Percentiles rank a stretch among this genome's conserved stretches.
Conservation (phyloP, 805 yeast species). For the Millerozyma acaciae region DNA sequence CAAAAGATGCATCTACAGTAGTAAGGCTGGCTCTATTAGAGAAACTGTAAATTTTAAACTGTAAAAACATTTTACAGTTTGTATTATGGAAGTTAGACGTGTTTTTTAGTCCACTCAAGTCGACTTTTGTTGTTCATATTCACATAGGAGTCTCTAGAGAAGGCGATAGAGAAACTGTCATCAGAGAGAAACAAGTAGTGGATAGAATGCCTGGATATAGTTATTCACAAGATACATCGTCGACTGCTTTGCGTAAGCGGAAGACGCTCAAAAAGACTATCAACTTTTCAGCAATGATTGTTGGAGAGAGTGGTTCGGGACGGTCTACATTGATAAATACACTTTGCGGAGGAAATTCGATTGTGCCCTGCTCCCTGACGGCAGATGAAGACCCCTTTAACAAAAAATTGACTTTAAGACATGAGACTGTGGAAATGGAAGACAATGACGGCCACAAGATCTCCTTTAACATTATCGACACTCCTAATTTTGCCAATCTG, state of each 20-base stretch:
- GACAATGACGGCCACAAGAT: constrained; percentile 85
- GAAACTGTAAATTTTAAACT: too few species aligned
- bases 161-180: too few species aligned
- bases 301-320: constrained; percentile 85
- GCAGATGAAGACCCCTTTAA: constrained; percentile 51
- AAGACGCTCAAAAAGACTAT: constrained; percentile 79
- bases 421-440: constrained; percentile 78
- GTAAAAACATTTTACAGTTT: too few species aligned
- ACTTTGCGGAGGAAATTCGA: constrained; percentile 76
- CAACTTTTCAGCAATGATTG: constrained; percentile 81
- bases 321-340: constrained; percentile 92
- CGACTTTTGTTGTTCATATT: too few species aligned
- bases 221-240: constrained; percentile 20
- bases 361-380: constrained; percentile 69
- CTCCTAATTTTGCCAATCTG: constrained; percentile 80
- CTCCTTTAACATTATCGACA: constrained; percentile 69
- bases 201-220: constrained; percentile 4
- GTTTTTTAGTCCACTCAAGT: too few species aligned
- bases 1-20: too few species aligned
- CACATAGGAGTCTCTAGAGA: too few species aligned
- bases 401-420: constrained; percentile 57
- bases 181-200: too few species aligned
- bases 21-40: too few species aligned
- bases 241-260: constrained; percentile 53
- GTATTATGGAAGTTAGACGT: too few species aligned